phyloP scores from a whole-genome alignment of 2,329 filamentous ascomycete genomes.

The Coniochaeta sp. region DNA sequence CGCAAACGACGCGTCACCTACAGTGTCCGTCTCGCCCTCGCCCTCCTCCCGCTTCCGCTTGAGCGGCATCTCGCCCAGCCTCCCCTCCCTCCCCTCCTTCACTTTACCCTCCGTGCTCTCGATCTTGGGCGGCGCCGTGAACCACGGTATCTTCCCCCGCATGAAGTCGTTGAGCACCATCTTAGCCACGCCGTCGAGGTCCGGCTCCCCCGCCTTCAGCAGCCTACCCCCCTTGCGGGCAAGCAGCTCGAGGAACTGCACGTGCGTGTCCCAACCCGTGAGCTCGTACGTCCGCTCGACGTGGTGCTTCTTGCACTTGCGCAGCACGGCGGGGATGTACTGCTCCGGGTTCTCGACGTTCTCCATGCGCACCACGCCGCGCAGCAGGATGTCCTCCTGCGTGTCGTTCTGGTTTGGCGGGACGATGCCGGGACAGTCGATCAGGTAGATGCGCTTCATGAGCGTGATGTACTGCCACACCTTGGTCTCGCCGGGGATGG shows the following conservation, averaged over 20 bases:
- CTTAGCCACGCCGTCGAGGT: slow-evolving; percentile 90
- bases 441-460: slow-evolving; percentile 83
- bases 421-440: slow-evolving; percentile 94
- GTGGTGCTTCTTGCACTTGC: slow-evolving; percentile 75
- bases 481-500: slow-evolving; percentile 87
- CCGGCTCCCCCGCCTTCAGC: slow-evolving; percentile 87
- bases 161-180: slow-evolving; percentile 97
- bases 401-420: slow-evolving; percentile 80
- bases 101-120: slow-evolving; percentile 35
- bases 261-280: slow-evolving; percentile 66
- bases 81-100: slow-evolving; percentile 67
- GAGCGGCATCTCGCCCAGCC: slow-evolving; percentile 78
- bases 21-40: slow-evolving; percentile 35
- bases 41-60: slow-evolving; percentile 62
- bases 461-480: slow-evolving; percentile 97
- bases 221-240: slow-evolving; percentile 82
- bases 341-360: slow-evolving; percentile 96
- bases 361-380: slow-evolving; percentile 88
- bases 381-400: slow-evolving; percentile 78
- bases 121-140: slow-evolving; percentile 65
- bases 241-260: slow-evolving; percentile 79
- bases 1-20: slow-evolving; percentile 25
- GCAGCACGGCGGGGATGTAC: slow-evolving; percentile 80
- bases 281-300: slow-evolving; percentile 91
- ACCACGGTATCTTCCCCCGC: slow-evolving; percentile 94